Evolutionary conservation across 257 asterid species (phyloP), one percentile per base, ranked within the genome.

Genomic region (Cordia subcordata): DNA sequence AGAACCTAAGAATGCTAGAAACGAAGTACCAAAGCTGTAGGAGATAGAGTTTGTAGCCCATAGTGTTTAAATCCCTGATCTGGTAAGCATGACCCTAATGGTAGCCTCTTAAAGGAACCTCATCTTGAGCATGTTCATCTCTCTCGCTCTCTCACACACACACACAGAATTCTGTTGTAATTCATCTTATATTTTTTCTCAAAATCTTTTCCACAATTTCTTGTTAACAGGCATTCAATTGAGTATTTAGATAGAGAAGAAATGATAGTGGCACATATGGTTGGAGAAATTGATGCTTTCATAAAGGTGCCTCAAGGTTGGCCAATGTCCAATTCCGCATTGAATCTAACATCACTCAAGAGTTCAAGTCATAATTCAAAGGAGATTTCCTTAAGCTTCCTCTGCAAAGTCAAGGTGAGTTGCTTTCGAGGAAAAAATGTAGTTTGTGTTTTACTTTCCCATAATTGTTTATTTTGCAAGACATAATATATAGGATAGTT

Each of bases 271-370:
- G 98, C 90, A 71, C 96, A 82, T 71, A 57, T 88, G 79, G 76
- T 77, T 39, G 94, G 94, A 19, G 95, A 88, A 51, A 61, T 88
- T 57, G 96, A 88, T 75, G 96, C 94, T 72, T 77, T 82, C 76
- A 71, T 92, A 64, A 88, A 82, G 72, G 70, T 82, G 56, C 77
- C 93, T 78, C 95, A 79, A 60, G 93, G 94, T 58, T 92, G 98
- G 98, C 98, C 98, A n/a, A 46, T 84, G 16, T 75, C 75, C 53
- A 74, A 76, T 66, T 64, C 67, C 49, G 71, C 79, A n/a, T 71
- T 92, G 82, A 82, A 75, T 73, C 71, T 92, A 67, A 33, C 75
- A 52, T 77, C 93, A 4, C 93, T 92, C 60, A 84, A 86, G 79
- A 79, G 86, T 78, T 69, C 93, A 15, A 82, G 72, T 72, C 84